Base-by-base conservation (phyloP, 768 basidiomycete species). In the Amanita thiersii region DNA sequence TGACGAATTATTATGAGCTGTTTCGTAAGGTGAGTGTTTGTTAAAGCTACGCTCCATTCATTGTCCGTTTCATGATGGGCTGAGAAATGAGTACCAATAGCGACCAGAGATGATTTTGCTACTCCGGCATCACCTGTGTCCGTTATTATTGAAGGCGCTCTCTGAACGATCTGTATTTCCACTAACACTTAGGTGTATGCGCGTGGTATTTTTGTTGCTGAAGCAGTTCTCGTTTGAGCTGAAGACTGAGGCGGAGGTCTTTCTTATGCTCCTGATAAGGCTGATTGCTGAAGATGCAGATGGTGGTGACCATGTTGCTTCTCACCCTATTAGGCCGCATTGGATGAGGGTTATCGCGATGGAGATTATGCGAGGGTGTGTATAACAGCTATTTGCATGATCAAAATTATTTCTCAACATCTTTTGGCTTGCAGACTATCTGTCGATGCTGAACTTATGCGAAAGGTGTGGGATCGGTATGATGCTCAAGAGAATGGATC, bases 311-410 rank as follows among this genome's bases (percentile, higher is more conserved):
- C 50, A 54, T 18, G 45, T 18, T 29, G 24, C 31, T 2, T 9
- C 52, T 52, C 63, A 69, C 23, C 43, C 51, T 4, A 55, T 64
- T 4, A 72, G 79, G 20, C 86, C 90, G 1, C 58, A 69, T 21
- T 98, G 93, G 92, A 86, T 90, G 69, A 70, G 91, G 11, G 89
- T 94, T 0, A 69, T 98, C 6, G 81, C 89, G 1, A 81, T 94
- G 79, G 93, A 98, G 56, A 84, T 92, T 33, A 79, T 94, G 65
- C 69, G 92, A 57, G 93, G 90, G 81, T 86, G 52, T 26, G 62
- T 25, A 24, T 47, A 8, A 8, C 1, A 19, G 30, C 7, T 21
- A 12, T 24, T 24, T 21, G 9, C 11, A 6, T 15, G 20, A 8
- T 15, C 7, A 8, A 28, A 3, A 19, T 45, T 21, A 2, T n/a